phyloP scores from a whole-genome alignment of 306 rosid species.

The Urtica urens region DNA sequence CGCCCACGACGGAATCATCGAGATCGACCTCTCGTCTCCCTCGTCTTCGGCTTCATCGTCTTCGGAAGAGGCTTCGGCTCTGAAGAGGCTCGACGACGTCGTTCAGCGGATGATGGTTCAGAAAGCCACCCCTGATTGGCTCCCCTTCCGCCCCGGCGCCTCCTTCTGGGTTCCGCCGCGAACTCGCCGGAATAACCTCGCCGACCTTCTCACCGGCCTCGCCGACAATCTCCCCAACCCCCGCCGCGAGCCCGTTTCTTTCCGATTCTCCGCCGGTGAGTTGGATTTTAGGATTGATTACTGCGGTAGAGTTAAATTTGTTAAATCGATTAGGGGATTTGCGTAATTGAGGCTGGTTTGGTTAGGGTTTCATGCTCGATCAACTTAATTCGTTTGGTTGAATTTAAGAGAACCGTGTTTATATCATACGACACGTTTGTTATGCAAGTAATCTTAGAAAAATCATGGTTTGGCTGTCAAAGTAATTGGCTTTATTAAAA shows the following conservation, averaged over 20 bases:
- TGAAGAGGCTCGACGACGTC: slow-evolving; percentile 56
- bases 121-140: slow-evolving; percentile 67
- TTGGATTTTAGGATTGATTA: slow-evolving; percentile 51
- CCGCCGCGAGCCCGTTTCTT: slow-evolving; percentile 39
- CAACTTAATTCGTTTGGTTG: no score
- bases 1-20: slow-evolving; percentile 25
- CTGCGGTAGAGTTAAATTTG: slow-evolving; percentile 26
- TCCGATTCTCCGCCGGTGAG: slow-evolving; percentile 27
- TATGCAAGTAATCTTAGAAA: no score
- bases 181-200: not conserved
- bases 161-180: slow-evolving; percentile 95
- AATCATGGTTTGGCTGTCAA: no score
- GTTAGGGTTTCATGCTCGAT: no score
- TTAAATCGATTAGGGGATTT: not conserved
- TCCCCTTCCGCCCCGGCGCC: slow-evolving; percentile 74
- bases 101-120: slow-evolving; percentile 44
- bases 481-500: no score
- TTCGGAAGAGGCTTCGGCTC: slow-evolving; percentile 33
- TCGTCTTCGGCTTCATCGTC: slow-evolving; percentile 12
- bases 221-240: slow-evolving; percentile 17
- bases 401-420: no score
- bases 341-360: no score
- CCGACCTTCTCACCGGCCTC: slow-evolving; percentile 33
- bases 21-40: slow-evolving; percentile 37
- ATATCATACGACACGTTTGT: no score